Evolutionary conservation across 805 yeast genomes (phyloP), one percentile per base, ranked within the genome.

Genomic region (Cyberlindnera sargentensis): DNA sequence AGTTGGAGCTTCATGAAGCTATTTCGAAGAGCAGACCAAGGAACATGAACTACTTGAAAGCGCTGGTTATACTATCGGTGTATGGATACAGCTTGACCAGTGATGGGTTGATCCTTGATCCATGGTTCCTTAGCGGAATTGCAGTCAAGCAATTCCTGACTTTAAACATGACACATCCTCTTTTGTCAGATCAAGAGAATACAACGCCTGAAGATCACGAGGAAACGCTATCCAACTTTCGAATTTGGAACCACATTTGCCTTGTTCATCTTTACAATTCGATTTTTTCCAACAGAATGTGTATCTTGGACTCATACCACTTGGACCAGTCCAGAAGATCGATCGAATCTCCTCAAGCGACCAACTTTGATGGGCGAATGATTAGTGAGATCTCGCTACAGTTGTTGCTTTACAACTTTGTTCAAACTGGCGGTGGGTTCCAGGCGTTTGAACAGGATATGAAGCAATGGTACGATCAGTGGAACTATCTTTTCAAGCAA

Each of bases 281-380:
- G 52, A 71, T 81, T 8, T 69, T 79, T 50, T 72, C 81, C 2
- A 91, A 91, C 8, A 60, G 89, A 52, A 69, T 71, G 76, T 73
- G 82, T 58, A 61, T 80, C 26, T 60, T 83, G 6, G 87, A 82
- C 55, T 80, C 74, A 46, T 65, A 73, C 25, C 65, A 87, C 34
- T 58, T 82, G 36, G 78, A 76, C 45, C 73, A 76, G 46, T 78
- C 86, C 47, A 69, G 78, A 8, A 70, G 76, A 23, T 73, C 82
- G 2, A 63, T 81, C 39, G 76, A 78, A 34, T 61, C 77, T 33
- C 68, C 80, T 4, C 67, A 75, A 31, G 76, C 89, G 3, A 82
- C 89, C 5, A 82, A 83, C 55, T 85, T 84, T 58, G 95, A 85
- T 57, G 87, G 85, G n/a, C 64, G 93, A 46, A 82, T 85, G 78